phyloP scores from a whole-genome alignment of 176 grass and related monocot genomes.

The Phoenix dactylifera region DNA sequence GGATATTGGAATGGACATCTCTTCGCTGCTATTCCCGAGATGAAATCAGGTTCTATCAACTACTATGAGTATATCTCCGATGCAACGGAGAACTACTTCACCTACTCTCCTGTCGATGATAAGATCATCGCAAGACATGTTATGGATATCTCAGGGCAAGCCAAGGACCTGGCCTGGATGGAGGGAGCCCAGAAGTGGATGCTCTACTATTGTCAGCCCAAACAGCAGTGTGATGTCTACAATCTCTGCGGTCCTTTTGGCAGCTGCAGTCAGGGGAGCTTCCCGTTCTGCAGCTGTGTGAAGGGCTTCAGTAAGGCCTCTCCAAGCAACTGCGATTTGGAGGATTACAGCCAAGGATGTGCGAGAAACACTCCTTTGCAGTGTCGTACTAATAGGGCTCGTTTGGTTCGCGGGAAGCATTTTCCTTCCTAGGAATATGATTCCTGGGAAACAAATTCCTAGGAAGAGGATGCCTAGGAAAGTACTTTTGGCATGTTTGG shows the following conservation, averaged over 20 bases:
- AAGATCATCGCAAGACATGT: slow-evolving; percentile 28
- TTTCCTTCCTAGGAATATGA: no score
- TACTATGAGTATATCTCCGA: slow-evolving; percentile 24
- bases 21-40: slow-evolving; percentile 33
- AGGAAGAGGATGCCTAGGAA: no score
- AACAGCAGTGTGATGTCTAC: slow-evolving; percentile 28
- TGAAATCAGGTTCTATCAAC: slow-evolving; percentile 29
- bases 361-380: slow-evolving; percentile 7
- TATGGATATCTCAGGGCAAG: slow-evolving; percentile 25
- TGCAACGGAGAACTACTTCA: slow-evolving; percentile 35
- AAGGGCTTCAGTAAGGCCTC: not conserved
- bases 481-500: no score
- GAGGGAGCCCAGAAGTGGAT: no score
- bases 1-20: slow-evolving; percentile 27
- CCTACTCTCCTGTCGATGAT: slow-evolving; percentile 20
- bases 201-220: slow-evolving; percentile 24
- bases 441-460: no score
- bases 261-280: slow-evolving; percentile 23
- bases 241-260: slow-evolving; percentile 35
- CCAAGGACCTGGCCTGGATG: slow-evolving; percentile 5
- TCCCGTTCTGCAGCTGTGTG: slow-evolving; percentile 25
- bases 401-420: no score
- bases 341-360: slow-evolving; percentile 22
- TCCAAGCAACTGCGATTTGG: slow-evolving; percentile 11
- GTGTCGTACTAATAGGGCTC: slow-evolving; percentile 4